These are phyloP conservation scores for Fusarium torreyae DNA, from an alignment of 2,329 filamentous ascomycete species.

Conservation along the genomic window DNA sequence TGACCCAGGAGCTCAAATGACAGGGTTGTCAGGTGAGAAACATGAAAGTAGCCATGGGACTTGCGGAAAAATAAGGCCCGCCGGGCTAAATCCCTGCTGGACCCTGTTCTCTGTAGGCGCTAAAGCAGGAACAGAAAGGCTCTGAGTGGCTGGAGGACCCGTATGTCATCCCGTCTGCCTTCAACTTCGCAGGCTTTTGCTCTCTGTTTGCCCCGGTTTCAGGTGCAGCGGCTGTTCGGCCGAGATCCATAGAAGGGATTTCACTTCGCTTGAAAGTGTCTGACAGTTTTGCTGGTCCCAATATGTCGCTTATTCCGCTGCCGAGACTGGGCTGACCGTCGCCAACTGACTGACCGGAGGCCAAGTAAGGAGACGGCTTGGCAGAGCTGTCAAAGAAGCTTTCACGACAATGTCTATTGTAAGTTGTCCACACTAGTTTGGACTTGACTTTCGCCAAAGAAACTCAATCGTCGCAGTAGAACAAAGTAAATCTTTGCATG, in stretches of 20 bases:
- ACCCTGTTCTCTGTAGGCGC: conserved; percentile 13
- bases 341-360: conserved; percentile 7
- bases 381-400: neutral
- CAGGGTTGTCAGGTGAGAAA: neutral
- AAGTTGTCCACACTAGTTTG: conserved; percentile 1
- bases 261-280: conserved; percentile 24
- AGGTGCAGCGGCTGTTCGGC: conserved; percentile 41
- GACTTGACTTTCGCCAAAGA: conserved; percentile 15
- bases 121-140: conserved; percentile 43
- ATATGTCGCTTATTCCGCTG: neutral
- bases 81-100: conserved; percentile 1
- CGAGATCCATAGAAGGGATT: conserved; percentile 20
- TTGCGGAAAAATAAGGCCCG: conserved; percentile 38
- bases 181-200: neutral
- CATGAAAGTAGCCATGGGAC: conserved; percentile 8
- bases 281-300: neutral
- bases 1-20: conserved; percentile 6
- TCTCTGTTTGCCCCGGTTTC: conserved; percentile 37
- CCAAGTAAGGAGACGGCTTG: neutral
- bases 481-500: conserved; percentile 17
- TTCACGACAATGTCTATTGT: neutral
- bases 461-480: conserved; percentile 1
- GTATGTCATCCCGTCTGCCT: neutral
- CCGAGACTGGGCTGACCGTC: neutral
- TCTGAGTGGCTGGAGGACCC: conserved; percentile 6